Evolutionary conservation across 495 filamentous ascomycete species (phyloP).

Genomic region (Penicillium salamii): DNA sequence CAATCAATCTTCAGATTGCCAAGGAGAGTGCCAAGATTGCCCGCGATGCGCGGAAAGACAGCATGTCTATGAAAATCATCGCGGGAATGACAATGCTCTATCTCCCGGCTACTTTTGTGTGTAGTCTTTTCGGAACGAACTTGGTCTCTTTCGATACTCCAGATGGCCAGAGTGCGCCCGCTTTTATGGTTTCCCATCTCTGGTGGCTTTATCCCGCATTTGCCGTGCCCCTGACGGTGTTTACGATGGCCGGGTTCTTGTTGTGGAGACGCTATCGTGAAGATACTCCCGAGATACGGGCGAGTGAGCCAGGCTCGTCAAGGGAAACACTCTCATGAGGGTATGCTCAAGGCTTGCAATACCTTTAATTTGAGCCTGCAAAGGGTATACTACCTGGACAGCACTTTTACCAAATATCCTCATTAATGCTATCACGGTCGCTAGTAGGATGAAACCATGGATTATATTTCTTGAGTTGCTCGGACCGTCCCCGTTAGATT

Average conservation of each 20-base stretch:
- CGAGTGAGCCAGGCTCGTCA: too few species aligned
- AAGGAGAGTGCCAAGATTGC: slow-evolving; percentile 24
- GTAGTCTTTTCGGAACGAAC: slow-evolving; percentile 21
- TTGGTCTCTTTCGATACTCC: slow-evolving; percentile 14
- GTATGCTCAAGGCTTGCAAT: too few species aligned
- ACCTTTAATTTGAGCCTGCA: too few species aligned
- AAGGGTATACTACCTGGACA: too few species aligned
- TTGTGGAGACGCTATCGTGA: too few species aligned
- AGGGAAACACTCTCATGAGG: too few species aligned
- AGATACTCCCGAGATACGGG: too few species aligned
- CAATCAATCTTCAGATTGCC: slow-evolving; percentile 22
- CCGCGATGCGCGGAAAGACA: slow-evolving; percentile 31
- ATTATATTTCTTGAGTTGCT: neutral
- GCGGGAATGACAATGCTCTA: slow-evolving; percentile 38
- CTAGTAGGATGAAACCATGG: too few species aligned
- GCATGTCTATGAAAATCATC: slow-evolving; percentile 37
- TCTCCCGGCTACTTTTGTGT: slow-evolving; percentile 34
- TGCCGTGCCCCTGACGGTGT: slow-evolving; percentile 15
- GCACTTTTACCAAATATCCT: too few species aligned
- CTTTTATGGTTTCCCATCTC: slow-evolving; percentile 11
- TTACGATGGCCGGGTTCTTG: neutral
- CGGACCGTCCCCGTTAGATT: neutral
- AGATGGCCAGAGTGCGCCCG: neutral
- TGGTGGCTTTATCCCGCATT: slow-evolving; percentile 23
- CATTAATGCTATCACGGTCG: too few species aligned